Percentiles rank a stretch among this genome's conserved stretches.
Conservation (phyloP, 345 rosid species). For the Eucalyptus marginata region DNA sequence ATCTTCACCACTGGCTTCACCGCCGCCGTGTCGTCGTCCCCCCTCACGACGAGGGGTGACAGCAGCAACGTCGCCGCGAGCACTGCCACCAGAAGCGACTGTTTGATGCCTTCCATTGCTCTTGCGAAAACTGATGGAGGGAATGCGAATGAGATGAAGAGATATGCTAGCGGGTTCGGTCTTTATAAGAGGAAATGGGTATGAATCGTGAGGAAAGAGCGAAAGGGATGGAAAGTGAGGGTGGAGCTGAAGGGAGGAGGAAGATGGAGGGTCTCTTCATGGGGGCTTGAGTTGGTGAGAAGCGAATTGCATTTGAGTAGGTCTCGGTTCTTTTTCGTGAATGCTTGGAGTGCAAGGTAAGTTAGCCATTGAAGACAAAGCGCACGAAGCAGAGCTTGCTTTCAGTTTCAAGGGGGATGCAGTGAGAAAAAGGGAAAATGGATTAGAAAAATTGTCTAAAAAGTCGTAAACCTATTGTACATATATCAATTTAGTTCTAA, state of each 20-base stretch:
- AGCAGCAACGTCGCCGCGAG: not conserved
- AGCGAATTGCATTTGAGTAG: not conserved
- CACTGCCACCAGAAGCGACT: not conserved
- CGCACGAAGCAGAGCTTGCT: not conserved
- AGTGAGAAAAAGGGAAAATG: not conserved
- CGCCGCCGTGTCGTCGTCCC: not conserved
- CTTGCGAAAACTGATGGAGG: not conserved
- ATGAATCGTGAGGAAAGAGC: not conserved
- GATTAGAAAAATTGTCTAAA: no score
- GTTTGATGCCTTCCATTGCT: constrained; percentile 23
- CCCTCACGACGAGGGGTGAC: not conserved
- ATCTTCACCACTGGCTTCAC: constrained; percentile 47
- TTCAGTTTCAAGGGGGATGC: not conserved
- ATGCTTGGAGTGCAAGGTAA: constrained; percentile 49
- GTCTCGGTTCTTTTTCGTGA: constrained; percentile 24
- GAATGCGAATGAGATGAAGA: not conserved
- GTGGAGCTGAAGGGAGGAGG: constrained; percentile 42
- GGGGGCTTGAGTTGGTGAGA: constrained; percentile 26
- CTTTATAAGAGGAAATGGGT: not conserved
- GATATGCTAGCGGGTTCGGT: not conserved
- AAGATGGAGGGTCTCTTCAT: not conserved
- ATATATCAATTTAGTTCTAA: fast-evolving
- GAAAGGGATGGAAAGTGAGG: constrained; percentile 26
- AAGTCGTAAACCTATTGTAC: fast-evolving
- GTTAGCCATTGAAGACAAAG: not conserved